A percentile compares a stretch with the other conserved stretches of the same genome.
phyloP scores from a whole-genome alignment of 1,139 yeast genomes.

The Geotrichum reessii region DNA sequence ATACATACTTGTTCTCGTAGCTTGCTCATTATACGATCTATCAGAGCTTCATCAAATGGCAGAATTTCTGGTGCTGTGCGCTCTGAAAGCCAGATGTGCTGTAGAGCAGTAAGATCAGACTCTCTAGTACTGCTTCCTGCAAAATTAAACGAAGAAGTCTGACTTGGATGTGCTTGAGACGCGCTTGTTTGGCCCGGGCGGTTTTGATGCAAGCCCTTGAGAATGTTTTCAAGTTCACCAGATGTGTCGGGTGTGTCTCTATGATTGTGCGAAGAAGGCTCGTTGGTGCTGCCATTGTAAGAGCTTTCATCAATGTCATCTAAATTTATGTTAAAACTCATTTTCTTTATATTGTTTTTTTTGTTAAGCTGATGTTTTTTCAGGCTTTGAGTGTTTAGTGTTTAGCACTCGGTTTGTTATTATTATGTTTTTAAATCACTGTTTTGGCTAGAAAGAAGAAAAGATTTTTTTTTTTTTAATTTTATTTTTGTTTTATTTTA shows the following conservation, averaged over 20 bases:
- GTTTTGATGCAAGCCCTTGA: conserved; percentile 8
- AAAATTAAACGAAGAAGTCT: not conserved
- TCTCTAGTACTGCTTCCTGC: not conserved
- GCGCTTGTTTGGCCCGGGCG: not conserved
- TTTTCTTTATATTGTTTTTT: not conserved
- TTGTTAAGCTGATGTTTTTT: not conserved
- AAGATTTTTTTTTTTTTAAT: not conserved
- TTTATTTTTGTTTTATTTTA: not conserved
- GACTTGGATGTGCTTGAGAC: not conserved
- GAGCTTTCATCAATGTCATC: conserved; percentile 2
- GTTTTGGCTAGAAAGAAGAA: not conserved
- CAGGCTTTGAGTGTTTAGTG: too few species aligned
- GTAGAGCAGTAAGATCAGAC: conserved; percentile 37
- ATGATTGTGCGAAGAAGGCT: not conserved
- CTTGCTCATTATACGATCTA: conserved; percentile 53
- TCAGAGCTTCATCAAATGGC: conserved; percentile 57
- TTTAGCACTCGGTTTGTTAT: not conserved
- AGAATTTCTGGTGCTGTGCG: conserved; percentile 78
- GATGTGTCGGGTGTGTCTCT: not conserved
- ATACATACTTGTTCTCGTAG: conserved; percentile 49
- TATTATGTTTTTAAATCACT: not conserved
- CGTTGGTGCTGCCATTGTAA: not conserved
- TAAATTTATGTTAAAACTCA: conserved; percentile 10
- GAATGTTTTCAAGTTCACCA: conserved; percentile 7
- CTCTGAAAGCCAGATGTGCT: conserved; percentile 76